A percentile compares a stretch with the other conserved stretches of the same genome.
phyloP scores from a whole-genome alignment of 805 yeast genomes.

The Priceomyces carsonii region DNA sequence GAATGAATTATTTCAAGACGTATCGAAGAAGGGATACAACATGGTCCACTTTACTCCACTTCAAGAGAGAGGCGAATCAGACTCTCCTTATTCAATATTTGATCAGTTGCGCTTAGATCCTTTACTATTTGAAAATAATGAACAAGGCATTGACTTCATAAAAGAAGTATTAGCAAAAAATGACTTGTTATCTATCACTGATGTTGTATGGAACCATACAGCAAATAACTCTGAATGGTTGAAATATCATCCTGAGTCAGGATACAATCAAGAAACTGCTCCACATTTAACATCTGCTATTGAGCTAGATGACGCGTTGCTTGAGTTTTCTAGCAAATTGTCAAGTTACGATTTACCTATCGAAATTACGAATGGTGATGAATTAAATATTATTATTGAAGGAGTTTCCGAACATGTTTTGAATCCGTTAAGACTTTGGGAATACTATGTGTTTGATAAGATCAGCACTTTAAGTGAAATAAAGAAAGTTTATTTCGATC shows the following conservation, averaged over 20 bases:
- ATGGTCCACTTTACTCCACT: constrained; percentile 96
- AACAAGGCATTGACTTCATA: constrained; percentile 57
- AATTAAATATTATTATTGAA: constrained; percentile 61
- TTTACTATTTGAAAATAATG: constrained; percentile 51
- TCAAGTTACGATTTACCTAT: constrained; percentile 62
- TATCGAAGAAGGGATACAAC: constrained; percentile 80
- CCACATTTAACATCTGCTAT: constrained; percentile 87
- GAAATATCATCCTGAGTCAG: constrained; percentile 82
- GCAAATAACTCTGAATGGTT: constrained; percentile 91
- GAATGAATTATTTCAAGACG: constrained; percentile 62
- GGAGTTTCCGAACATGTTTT: constrained; percentile 71
- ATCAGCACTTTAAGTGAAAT: constrained; percentile 39
- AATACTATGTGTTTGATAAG: constrained; percentile 76
- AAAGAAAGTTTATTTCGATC: constrained; percentile 34
- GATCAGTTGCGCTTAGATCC: constrained; percentile 85
- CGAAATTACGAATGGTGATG: constrained; percentile 48
- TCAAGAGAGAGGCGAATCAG: constrained; percentile 83
- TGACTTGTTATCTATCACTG: constrained; percentile 77
- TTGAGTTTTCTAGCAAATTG: constrained; percentile 64
- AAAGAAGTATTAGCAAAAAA: constrained; percentile 50
- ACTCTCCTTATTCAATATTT: constrained; percentile 89
- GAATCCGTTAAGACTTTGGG: constrained; percentile 75
- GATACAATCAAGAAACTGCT: constrained; percentile 82
- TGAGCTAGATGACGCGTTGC: constrained; percentile 71
- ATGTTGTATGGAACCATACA: constrained; percentile 93